Evolutionary conservation across 371 early-diverging fungal species (phyloP).

Genomic region (Rhizopus stolonifer): DNA sequence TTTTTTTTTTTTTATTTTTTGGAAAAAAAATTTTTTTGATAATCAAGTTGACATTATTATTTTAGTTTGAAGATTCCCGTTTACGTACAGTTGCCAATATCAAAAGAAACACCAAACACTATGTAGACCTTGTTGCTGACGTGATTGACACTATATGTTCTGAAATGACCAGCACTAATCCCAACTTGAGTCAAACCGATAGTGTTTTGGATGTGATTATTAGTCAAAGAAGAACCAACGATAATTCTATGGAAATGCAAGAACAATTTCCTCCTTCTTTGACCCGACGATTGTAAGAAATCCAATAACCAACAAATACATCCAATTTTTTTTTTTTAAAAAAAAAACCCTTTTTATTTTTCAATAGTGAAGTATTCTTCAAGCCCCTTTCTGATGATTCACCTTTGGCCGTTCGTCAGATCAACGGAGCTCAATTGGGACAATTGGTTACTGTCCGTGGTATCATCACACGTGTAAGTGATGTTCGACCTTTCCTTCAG

Average conservation of each 20-base stretch:
- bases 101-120: slow-evolving; percentile 81
- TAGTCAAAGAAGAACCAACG: slow-evolving; percentile 78
- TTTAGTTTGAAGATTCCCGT: slow-evolving; percentile 36
- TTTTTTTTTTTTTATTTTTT: too few relatives aligned
- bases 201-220: slow-evolving; percentile 90
- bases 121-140: slow-evolving; percentile 73
- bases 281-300: slow-evolving; percentile 82
- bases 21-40: too few relatives aligned
- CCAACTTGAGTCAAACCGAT: slow-evolving; percentile 69
- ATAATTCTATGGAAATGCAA: slow-evolving; percentile 49
- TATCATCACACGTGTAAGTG: slow-evolving; percentile 96
- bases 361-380: slow-evolving; percentile 74
- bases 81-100: slow-evolving; percentile 60
- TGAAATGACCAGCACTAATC: slow-evolving; percentile 63
- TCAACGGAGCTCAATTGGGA: slow-evolving; percentile 86
- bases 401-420: slow-evolving; percentile 83
- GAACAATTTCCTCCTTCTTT: slow-evolving; percentile 76
- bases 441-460: slow-evolving; percentile 90
- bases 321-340: too few relatives aligned
- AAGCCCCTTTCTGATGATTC: slow-evolving; percentile 68
- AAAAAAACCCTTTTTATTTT: background rate
- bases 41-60: slow-evolving; percentile 1
- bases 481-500: slow-evolving; percentile 92
- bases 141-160: slow-evolving; percentile 54
- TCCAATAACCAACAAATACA: background rate